Percentiles rank a stretch among this genome's conserved stretches.
Evolutionary conservation across 257 asterid species (phyloP).

Genomic region (Agastache rugosa): DNA sequence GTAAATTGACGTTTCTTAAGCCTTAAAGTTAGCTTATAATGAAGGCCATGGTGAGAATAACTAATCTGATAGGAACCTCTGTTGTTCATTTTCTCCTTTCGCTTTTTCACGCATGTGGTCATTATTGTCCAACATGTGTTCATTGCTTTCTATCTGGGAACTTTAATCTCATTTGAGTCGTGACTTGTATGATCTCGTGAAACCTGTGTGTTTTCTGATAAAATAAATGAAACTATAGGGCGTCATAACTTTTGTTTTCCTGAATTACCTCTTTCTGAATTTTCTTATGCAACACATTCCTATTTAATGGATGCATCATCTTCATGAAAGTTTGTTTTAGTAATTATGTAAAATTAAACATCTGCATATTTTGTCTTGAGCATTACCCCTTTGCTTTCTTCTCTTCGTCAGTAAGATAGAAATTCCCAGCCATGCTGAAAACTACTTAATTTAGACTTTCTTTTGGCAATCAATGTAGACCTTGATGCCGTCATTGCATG

Average conservation of each 20-base stretch:
- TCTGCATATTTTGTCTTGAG: conserved; percentile 8
- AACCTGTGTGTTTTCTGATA: conserved; percentile 2
- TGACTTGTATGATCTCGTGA: not conserved
- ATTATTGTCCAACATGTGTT: conserved; percentile 9
- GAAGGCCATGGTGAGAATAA: conserved; percentile 9
- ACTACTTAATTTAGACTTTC: not conserved
- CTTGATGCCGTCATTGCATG: conserved; percentile 3
- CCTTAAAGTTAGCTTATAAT: not conserved
- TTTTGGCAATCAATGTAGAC: conserved; percentile 1
- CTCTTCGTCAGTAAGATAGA: not conserved
- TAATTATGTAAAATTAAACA: not conserved
- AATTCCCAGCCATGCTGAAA: not conserved
- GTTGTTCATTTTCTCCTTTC: not conserved
- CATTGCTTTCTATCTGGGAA: conserved; percentile 10
- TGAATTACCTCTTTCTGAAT: not conserved
- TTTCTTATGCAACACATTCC: conserved; percentile 17
- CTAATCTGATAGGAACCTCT: conserved; percentile 15
- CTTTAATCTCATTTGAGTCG: not conserved
- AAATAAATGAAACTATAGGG: not conserved
- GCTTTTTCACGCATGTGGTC: not conserved
- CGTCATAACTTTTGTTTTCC: not conserved
- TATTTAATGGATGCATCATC: not conserved
- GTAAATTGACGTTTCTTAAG: not conserved
- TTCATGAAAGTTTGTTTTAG: not conserved
- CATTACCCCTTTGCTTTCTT: not conserved